Evolutionary conservation across 345 rosid species (phyloP).

Genomic region (Eutrema heterophyllum): DNA sequence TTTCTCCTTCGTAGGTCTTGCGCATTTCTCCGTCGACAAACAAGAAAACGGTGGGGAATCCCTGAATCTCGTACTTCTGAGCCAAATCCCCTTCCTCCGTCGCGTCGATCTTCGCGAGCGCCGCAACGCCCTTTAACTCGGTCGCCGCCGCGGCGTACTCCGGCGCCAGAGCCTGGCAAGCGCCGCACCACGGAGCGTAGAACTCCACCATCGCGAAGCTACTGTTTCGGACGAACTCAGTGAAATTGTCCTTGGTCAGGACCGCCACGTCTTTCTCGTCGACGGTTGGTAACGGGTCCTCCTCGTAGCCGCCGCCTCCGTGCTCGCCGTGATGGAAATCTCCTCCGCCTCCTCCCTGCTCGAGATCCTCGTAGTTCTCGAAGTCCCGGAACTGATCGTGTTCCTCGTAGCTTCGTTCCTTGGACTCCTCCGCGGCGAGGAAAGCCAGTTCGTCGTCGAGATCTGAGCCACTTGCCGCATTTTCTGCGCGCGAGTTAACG

Average conservation of each 20-base stretch:
- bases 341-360: conserved; percentile 25
- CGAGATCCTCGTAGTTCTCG: conserved; percentile 43
- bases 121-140: conserved; percentile 41
- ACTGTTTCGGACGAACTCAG: conserved; percentile 32
- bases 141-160: conserved; percentile 49
- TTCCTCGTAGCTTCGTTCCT: conserved; percentile 10
- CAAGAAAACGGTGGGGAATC: conserved; percentile 30
- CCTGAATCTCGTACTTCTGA: conserved; percentile 37
- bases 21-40: conserved; percentile 31
- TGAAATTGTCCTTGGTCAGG: conserved; percentile 39
- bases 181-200: conserved; percentile 51
- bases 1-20: conserved; percentile 33
- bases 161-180: conserved; percentile 37
- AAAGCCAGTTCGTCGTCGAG: conserved; percentile 58
- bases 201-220: conserved; percentile 42
- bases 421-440: conserved; percentile 42
- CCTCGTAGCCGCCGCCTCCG: conserved; percentile 25
- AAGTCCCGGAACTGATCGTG: conserved; percentile 32
- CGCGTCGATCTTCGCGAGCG: conserved; percentile 44
- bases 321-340: conserved; percentile 25
- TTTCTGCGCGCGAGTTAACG: conserved; percentile 14
- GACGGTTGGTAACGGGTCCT: conserved; percentile 3
- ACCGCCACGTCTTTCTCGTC: conserved; percentile 44
- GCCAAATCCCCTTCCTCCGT: conserved; percentile 35
- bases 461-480: conserved; percentile 20